Evolutionary conservation across 768 basidiomycete species (phyloP), one percentile per base, ranked within the genome.

Genomic region (Lenzites betulinus): DNA sequence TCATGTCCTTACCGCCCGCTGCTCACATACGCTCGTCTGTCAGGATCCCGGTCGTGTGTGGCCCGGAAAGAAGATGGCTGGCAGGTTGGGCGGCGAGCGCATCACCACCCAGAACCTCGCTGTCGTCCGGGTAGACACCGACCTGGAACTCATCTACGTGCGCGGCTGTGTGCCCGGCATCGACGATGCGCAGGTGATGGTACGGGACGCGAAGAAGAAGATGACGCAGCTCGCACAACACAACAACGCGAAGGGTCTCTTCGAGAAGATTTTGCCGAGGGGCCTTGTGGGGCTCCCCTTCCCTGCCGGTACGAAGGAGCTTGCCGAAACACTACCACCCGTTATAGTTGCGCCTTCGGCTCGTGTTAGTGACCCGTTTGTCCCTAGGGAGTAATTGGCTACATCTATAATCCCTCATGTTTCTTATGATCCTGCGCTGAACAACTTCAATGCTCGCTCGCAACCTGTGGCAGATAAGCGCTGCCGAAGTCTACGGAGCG

Each of bases 1-100:
- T 16, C 54, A 5, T 35, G 11, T 23, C 16, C 11, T 33, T 16
- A 48, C 20, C 6, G 42, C 36, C 22, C 53, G 18, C 54, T 22
- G 41, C 41, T 44, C 11, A 51, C 36, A 52, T 25, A 60, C 59
- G 11, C n/a, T 18, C 42, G 48, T 61, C 43, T 11, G 53, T 16
- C 62, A 98, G 95, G 95, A 97, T 69, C 96, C 97, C 25, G 97
- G 97, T 48, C 87, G 97, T 68, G 82, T 98, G 6, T 94, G 92
- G 77, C 97, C 97, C 3, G 97, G 97, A 38, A 97, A 95, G 78
- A 98, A 98, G 80, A 98, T 97, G 96, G 87, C 96, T 11, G 97
- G 97, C 35, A 88, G 88, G 23, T 87, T 98, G 80, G 97, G 97
- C 51, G 89, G 87, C 57, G 81, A 85, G 63, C 87, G 88, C 41